Evolutionary conservation across 495 filamentous ascomycete species (phyloP).

Genomic region (Delitschia confertaspora): DNA sequence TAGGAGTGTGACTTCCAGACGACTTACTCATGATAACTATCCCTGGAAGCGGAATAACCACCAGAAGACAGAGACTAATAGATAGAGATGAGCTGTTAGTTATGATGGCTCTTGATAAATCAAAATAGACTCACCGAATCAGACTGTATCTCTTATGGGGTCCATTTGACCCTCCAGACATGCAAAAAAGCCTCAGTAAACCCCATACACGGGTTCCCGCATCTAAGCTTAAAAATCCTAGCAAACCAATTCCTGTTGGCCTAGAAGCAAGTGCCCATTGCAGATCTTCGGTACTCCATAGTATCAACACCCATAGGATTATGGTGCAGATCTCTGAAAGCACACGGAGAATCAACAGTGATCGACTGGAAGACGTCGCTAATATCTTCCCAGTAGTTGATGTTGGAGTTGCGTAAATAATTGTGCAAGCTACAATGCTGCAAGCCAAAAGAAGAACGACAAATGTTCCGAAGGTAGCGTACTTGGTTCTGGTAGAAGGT

Average conservation of each 20-base stretch:
- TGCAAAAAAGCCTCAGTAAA: slow-evolving; percentile 1
- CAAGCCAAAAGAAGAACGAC: background rate
- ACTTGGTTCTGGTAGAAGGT: background rate
- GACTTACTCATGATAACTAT: background rate
- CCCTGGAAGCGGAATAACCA: background rate
- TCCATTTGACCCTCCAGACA: background rate
- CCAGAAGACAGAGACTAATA: background rate
- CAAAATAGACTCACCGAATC: background rate
- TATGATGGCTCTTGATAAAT: background rate
- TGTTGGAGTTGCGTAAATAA: background rate
- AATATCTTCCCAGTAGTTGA: slow-evolving; percentile 1
- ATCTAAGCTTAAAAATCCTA: background rate
- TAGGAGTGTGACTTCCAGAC: background rate
- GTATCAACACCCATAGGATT: background rate
- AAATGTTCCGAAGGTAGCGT: background rate
- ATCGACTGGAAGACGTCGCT: background rate
- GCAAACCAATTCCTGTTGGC: background rate
- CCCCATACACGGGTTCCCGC: slow-evolving; percentile 1
- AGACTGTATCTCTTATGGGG: background rate
- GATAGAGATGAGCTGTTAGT: background rate
- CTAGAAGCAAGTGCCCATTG: background rate
- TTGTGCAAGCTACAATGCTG: background rate
- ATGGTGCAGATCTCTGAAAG: background rate
- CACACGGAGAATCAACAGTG: background rate
- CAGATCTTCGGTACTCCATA: background rate